A percentile compares a stretch with the other conserved stretches of the same genome.
Evolutionary conservation across 495 filamentous ascomycete species (phyloP).

Genomic region (Bryoglossum gracile): DNA sequence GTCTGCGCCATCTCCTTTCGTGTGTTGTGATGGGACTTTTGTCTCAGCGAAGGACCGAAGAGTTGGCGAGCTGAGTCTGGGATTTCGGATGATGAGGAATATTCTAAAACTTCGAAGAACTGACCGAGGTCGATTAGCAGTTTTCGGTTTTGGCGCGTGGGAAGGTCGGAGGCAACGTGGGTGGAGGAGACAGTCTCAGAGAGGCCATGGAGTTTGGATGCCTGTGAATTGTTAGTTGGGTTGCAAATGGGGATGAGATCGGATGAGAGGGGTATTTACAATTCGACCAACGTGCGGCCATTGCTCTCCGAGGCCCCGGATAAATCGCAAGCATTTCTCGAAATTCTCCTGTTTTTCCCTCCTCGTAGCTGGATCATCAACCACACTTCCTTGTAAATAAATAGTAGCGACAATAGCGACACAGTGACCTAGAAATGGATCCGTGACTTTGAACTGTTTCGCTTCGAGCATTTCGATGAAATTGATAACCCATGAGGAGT

Average conservation of each 20-base stretch:
- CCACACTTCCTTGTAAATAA: conserved; percentile 42
- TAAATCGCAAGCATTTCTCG: conserved; percentile 39
- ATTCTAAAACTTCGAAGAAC: conserved; percentile 46
- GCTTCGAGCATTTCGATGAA: conserved; percentile 42
- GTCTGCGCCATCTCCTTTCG: conserved; percentile 39
- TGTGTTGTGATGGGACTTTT: conserved; percentile 21
- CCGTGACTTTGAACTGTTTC: conserved; percentile 36
- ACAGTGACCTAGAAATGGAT: conserved; percentile 42
- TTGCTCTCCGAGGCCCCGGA: conserved; percentile 32
- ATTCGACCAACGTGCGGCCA: conserved; percentile 44
- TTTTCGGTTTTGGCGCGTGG: conserved; percentile 35
- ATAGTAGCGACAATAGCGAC: conserved; percentile 44
- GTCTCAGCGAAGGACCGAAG: conserved; percentile 38
- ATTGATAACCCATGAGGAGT: conserved; percentile 43
- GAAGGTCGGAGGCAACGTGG: conserved; percentile 32
- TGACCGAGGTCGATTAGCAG: conserved; percentile 41
- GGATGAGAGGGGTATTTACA: conserved; percentile 24
- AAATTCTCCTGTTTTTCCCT: conserved; percentile 39
- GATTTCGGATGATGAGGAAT: conserved; percentile 37
- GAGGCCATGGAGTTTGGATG: conserved; percentile 35
- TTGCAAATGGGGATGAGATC: background rate
- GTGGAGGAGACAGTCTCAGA: conserved; percentile 40
- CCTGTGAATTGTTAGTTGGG: conserved; percentile 25
- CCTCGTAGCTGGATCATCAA: conserved; percentile 31
- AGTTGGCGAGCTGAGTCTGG: conserved; percentile 33